Evolutionary conservation across 2,329 filamentous ascomycete species (phyloP).

Genomic region (Colletotrichum liriopes): DNA sequence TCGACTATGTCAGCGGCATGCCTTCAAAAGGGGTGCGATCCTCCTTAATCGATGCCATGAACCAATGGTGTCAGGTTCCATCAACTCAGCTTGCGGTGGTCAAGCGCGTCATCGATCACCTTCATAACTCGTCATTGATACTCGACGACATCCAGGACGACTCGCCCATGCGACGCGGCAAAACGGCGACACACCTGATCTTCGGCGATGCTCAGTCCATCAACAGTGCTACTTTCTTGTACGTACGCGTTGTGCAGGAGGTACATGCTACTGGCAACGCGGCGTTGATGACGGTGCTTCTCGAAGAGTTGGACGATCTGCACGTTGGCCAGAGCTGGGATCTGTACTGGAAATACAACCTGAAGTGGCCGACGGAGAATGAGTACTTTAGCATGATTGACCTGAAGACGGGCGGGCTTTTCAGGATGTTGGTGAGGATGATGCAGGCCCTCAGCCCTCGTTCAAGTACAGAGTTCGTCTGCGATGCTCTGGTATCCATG

Average conservation of each 20-base stretch:
- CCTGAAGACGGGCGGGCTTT: constrained; percentile 46
- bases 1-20: too few species aligned
- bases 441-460: constrained; percentile 32
- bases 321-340: constrained; percentile 50
- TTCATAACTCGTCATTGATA: too few species aligned
- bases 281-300: too few species aligned
- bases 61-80: too few species aligned
- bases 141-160: too few species aligned
- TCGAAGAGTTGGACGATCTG: constrained; percentile 42
- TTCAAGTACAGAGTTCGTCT: constrained; percentile 37
- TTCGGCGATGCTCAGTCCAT: constrained; percentile 49
- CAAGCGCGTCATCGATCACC: too few species aligned
- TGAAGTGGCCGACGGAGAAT: constrained; percentile 42
- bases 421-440: constrained; percentile 41
- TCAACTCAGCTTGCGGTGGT: too few species aligned
- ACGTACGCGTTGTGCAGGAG: constrained; percentile 45
- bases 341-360: constrained; percentile 47
- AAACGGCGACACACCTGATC: too few species aligned
- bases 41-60: too few species aligned
- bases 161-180: too few species aligned
- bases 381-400: constrained; percentile 52
- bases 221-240: constrained; percentile 53
- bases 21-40: too few species aligned
- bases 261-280: neutral
- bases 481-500: too few species aligned